Base-by-base conservation (phyloP, 495 filamentous ascomycete genomes). In the Penicillium steckii region DNA sequence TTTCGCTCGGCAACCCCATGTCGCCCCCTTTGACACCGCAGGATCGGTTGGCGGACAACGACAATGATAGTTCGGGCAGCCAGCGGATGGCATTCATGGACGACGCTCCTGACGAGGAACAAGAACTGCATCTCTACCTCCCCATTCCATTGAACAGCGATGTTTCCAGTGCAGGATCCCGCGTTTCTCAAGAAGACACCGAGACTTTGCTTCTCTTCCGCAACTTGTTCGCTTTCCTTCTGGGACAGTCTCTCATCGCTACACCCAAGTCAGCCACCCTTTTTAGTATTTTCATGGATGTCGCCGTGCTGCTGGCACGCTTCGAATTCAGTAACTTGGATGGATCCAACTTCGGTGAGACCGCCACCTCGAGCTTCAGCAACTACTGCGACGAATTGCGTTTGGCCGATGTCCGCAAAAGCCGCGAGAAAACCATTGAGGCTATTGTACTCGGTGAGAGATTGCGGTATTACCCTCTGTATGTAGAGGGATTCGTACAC, bases 221-320 rank as follows among this genome's bases (percentile, higher is more conserved):
- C 18, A 98, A 98, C 61, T 70, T 96, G 45, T 96, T 97, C 65
- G 90, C 94, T 2, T 92, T 98, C 59, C 74, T 98, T 8, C 79
- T 84, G 7, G 86, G 85, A 33, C 85, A 91, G 54, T 87, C 89
- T 1, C 76, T 97, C 8, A 86, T 97, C 9, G 88, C 86, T 1
- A 95, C 89, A 0, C 76, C 80, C 15, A 74, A 77, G 15, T 83
- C 84, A 12, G 74, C 85, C 1, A 85, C 79, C 0, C 64, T 89
- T 4, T 97, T 95, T 70, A 67, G 78, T 4, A 86, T 93, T 6
- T 83, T 95, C 57, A 73, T 92, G 52, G 76, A 85, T 27, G 78
- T 95, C 1, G 80, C 88, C 0, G 77, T 77, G 12, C 69, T 90
- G 15, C 70, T 97, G 22, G 78, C 84, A 10, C 75, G 84, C 13